Base-by-base conservation (phyloP, 306 rosid genomes). In the Cyclanthera cordifolia region DNA sequence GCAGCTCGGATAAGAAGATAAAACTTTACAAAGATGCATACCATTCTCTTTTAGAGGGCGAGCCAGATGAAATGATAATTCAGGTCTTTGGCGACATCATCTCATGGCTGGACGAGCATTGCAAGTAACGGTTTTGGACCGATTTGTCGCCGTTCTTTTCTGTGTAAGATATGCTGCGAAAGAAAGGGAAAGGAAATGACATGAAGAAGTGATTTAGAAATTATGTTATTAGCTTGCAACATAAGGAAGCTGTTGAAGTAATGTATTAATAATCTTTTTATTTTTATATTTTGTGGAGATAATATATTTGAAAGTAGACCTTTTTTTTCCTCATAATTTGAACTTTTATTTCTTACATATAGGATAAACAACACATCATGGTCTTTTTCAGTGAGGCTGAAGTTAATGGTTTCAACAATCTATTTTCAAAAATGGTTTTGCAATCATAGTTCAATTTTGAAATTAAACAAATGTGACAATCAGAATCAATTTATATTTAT, bases 41-140 rank as follows among this genome's bases (percentile, higher is more conserved):
- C 30, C 99, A 93, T 80, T 69, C 95, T 45, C 95, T 93, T 66
- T 82, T 93, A n/a, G 99, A 88, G 72, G 99, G 99, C 48, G 99
- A 93, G 75, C 86, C 96, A 45, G 97, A 93, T 78, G 97, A 90
- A 68, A 47, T 69, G 49, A 86, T 93, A 68, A 37, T 27, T 63
- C 75, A 71, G 64, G 91, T 85, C 71, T 79, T 85, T 51, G 71
- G 12, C 15, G 97, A 88, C 73, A 88, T 93, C 73, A 47, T 85
- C 79, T 82, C 85, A 19, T 93, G 99, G 99, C 90, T 93, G 12
- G 81, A 87, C 56, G 85, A 85, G 75, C 72, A 46, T 16, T 72
- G 57, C 41, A 47, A 59, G 21, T 59, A 72, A 57, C 23, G 10
- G 72, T 46, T 66, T 66, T 23, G 53, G 14, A 23, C 50, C 23